These are phyloP conservation scores for Epichloe elymi DNA, from an alignment of 2,329 filamentous ascomycete species.

Conservation along the genomic window DNA sequence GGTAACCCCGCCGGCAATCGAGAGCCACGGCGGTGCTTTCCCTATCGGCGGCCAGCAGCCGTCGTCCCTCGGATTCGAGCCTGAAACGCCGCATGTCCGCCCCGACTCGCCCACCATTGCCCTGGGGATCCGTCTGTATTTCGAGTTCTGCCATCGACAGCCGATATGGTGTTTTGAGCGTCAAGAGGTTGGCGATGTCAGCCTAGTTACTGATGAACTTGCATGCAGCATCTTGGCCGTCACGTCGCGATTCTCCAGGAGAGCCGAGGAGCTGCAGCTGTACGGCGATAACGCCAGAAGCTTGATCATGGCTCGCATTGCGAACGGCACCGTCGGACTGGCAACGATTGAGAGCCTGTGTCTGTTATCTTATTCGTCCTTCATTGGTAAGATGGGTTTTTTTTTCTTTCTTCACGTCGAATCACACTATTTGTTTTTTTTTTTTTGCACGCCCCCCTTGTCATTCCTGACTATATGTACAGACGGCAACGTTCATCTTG, in stretches of 20 bases:
- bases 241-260: conserved; percentile 25
- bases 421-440: not conserved
- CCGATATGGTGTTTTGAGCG: conserved; percentile 32
- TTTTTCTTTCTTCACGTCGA: no score
- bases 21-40: conserved; percentile 9
- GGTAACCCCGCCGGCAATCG: conserved; percentile 14
- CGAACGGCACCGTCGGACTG: conserved; percentile 35
- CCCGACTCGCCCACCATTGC: conserved; percentile 20
- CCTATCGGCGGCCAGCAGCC: conserved; percentile 11
- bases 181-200: conserved; percentile 24
- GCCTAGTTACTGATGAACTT: conserved; percentile 25
- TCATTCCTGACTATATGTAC: conserved; percentile 1
- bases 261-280: conserved; percentile 18
- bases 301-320: conserved; percentile 34
- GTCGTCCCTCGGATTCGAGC: conserved; percentile 15
- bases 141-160: conserved; percentile 30
- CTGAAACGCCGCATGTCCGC: conserved; percentile 15
- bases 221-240: conserved; percentile 27
- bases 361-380: conserved; percentile 34
- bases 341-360: conserved; percentile 37
- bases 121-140: conserved; percentile 25
- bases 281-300: conserved; percentile 27
- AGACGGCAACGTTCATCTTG: conserved; percentile 36
- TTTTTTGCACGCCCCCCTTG: not conserved
- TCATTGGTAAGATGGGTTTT: conserved; percentile 26